Percentiles rank a stretch among this genome's conserved stretches.
Evolutionary conservation across 768 basidiomycete species (phyloP).

Genomic region (Mycena capillaripes): DNA sequence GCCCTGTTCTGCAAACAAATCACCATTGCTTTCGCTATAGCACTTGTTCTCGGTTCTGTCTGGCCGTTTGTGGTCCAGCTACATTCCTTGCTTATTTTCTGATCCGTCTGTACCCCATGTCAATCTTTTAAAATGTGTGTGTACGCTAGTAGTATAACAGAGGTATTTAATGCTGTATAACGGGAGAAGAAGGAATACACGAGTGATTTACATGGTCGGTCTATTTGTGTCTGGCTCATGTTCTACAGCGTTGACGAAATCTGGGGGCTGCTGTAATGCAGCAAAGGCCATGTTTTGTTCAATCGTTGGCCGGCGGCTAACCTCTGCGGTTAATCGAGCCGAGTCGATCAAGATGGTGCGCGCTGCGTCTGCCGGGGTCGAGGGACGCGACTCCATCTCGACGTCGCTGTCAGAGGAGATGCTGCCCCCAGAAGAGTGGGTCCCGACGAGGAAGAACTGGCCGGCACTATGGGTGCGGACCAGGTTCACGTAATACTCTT

Average conservation of each 20-base stretch:
- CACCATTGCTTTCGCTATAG: constrained; percentile 36
- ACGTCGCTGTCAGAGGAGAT: constrained; percentile 67
- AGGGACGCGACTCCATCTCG: constrained; percentile 69
- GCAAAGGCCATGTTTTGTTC: constrained; percentile 92
- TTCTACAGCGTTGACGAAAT: constrained; percentile 30
- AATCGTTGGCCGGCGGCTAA: constrained; percentile 73
- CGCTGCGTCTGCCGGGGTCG: constrained; percentile 58
- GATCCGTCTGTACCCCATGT: constrained; percentile 32
- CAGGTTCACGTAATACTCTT: constrained; percentile 95
- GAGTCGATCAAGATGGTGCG: constrained; percentile 56
- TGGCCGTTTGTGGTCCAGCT: constrained; percentile 41
- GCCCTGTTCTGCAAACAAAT: constrained; percentile 43
- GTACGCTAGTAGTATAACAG: constrained; percentile 38
- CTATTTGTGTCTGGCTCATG: constrained; percentile 16
- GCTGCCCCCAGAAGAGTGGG: constrained; percentile 53
- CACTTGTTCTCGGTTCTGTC: constrained; percentile 33
- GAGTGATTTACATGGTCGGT: constrained; percentile 18
- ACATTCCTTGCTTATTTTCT: constrained; percentile 36
- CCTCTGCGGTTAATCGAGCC: constrained; percentile 54
- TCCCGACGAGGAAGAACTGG: constrained; percentile 65
- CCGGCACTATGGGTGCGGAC: constrained; percentile 85
- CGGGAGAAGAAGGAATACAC: neutral
- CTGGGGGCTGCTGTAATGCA: constrained; percentile 68
- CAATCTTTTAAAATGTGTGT: constrained; percentile 35
- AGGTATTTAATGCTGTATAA: constrained; percentile 38